Percentiles rank a stretch among this genome's conserved stretches.
These are phyloP conservation scores for Suillus subalutaceus DNA, from an alignment of 768 basidiomycete species.

Conservation along the genomic window DNA sequence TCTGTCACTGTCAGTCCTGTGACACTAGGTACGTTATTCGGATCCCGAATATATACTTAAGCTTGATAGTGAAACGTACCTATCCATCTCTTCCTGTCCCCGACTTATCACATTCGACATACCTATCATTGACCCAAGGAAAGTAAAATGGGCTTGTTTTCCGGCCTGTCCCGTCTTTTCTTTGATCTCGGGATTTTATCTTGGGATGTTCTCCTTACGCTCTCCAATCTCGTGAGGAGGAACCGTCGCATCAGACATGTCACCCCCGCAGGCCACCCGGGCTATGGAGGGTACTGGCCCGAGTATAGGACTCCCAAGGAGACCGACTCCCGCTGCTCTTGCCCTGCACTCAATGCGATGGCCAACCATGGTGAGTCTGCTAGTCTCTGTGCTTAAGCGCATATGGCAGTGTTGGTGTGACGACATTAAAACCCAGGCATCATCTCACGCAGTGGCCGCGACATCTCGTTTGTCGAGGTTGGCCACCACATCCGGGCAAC, in stretches of 20 bases:
- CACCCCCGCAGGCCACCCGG: conserved; percentile 56
- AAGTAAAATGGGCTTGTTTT: neutral
- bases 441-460: conserved; percentile 63
- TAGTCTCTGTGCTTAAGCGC: neutral
- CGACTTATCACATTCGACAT: neutral
- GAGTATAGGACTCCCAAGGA: conserved; percentile 59
- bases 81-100: neutral
- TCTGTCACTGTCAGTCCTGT: neutral
- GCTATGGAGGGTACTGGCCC: conserved; percentile 69
- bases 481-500: conserved; percentile 47
- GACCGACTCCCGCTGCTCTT: conserved; percentile 71
- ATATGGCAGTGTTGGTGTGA: neutral
- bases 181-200: conserved; percentile 34
- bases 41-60: neutral
- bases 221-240: conserved; percentile 55
- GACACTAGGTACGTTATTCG: neutral
- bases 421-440: conserved; percentile 32
- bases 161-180: neutral
- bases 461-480: conserved; percentile 63
- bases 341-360: conserved; percentile 79
- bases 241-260: conserved; percentile 52
- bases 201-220: conserved; percentile 56
- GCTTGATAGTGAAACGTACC: neutral
- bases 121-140: neutral
- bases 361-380: conserved; percentile 71